Percentiles rank a stretch among this genome's conserved stretches.
Conservation (phyloP, 192 early-diverging fungal species). For the Entomortierella parvispora region DNA sequence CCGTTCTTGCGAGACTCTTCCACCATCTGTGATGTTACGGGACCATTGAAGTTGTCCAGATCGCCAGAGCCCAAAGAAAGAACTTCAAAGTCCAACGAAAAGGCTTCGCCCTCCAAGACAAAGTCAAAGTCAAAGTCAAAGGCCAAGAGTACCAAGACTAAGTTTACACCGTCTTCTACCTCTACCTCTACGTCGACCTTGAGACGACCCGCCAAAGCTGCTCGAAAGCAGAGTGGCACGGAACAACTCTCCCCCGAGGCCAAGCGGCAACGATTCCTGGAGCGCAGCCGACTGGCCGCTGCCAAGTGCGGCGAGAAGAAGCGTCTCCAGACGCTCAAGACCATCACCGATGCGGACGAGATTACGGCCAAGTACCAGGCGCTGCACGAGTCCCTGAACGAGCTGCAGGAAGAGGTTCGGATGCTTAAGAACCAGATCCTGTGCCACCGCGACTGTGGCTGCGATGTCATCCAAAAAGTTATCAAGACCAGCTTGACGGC, state of each 20-base stretch:
- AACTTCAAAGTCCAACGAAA: neutral
- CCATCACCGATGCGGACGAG: constrained; percentile 39
- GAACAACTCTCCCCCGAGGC: constrained; percentile 31
- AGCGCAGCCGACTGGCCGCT: constrained; percentile 52
- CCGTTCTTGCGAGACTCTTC: constrained; percentile 1
- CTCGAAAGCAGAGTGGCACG: too few species aligned
- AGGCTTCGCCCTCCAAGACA: too few species aligned
- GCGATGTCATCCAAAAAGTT: constrained; percentile 50
- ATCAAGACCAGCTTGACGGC: too few species aligned
- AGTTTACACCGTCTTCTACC: too few species aligned
- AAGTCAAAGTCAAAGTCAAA: too few species aligned
- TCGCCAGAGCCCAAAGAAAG: too few species aligned
- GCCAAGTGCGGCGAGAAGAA: constrained; percentile 50
- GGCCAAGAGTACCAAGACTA: too few species aligned
- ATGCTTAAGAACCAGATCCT: constrained; percentile 48
- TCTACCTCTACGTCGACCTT: too few species aligned
- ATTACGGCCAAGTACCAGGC: constrained; percentile 40
- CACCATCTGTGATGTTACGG: too few species aligned
- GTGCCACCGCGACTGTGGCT: constrained; percentile 45
- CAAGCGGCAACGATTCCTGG: constrained; percentile 51
- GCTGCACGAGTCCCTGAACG: constrained; percentile 28
- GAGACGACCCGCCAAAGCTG: too few species aligned
- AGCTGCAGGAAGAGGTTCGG: constrained; percentile 43
- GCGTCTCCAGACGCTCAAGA: constrained; percentile 42
- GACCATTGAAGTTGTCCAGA: too few species aligned